Evolutionary conservation across 257 asterid species (phyloP).

Genomic region (Solanum appendiculatum): DNA sequence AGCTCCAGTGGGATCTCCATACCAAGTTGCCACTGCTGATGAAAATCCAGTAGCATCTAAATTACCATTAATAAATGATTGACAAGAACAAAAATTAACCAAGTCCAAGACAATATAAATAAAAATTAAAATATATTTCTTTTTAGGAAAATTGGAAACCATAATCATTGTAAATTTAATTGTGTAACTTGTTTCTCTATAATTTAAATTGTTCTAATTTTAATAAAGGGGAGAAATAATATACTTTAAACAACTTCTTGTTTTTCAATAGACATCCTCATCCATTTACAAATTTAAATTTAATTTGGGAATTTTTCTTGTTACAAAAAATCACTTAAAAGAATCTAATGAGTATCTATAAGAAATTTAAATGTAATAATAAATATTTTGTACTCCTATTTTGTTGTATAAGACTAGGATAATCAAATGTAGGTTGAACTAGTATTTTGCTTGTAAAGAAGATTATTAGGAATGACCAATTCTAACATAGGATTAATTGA

Average conservation of each 20-base stretch:
- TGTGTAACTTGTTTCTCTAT: neutral
- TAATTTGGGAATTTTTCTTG: neutral
- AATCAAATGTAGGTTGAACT: neutral
- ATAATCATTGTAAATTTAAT: neutral
- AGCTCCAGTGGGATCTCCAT: neutral
- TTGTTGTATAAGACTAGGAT: neutral
- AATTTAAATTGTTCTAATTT: neutral
- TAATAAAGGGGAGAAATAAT: neutral
- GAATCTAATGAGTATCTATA: neutral
- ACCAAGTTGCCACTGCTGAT: slow-evolving; percentile 6
- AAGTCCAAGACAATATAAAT: neutral
- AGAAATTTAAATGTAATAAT: neutral
- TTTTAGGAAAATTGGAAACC: neutral
- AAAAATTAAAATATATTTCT: neutral
- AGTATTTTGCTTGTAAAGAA: neutral
- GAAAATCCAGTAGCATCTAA: neutral
- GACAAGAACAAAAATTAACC: neutral
- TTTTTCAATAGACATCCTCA: neutral
- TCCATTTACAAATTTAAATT: neutral
- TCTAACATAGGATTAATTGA: neutral
- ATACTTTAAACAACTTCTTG: neutral
- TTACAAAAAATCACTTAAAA: neutral
- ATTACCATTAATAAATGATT: neutral
- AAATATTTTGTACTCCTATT: neutral
- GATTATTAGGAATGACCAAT: neutral